Evolutionary conservation across 495 filamentous ascomycete genomes (phyloP), one percentile per base, ranked within the genome.

Genomic region (Aspergillus diversus): DNA sequence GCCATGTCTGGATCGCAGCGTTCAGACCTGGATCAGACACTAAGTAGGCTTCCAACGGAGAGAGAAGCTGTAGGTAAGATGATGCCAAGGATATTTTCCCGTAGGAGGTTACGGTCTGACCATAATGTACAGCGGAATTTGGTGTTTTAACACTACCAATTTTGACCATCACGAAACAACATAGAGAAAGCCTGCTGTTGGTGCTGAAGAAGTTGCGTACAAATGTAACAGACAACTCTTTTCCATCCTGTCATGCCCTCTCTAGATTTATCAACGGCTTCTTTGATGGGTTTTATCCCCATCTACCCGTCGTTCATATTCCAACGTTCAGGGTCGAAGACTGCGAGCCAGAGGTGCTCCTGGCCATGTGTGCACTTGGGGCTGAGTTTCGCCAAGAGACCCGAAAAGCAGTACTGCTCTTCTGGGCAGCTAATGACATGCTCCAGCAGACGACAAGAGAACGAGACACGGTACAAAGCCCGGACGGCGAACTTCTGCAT

Each of bases 281-380:
- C 39, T 68, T 70, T 16, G 65, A 66, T 55, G 62, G 63, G 2
- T 66, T 71, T 27, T 65, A 73, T 46, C 62, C 60, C 0, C 67
- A 71, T 62, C 35, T 76, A 8, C 69, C 72, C 3, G 58, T 76
- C 13, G 49, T 75, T 12, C 75, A 77, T 17, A 43, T 65, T 1
- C 64, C 72, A 11, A 71, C 75, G 6, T 75, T 75, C 47, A 61
- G 35, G 1, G 43, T 66, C 3, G 60, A 66, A 3, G 33, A 72
- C 5, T 65, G 42, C 48, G 60, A 66, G 3, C 50, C 64, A 7
- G 71, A 73, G 17, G 17, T 73, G 0, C 33, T 71, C 13, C 52
- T 74, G 12, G 68, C 66, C 17, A 71, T 75, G 66, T 64, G 63
- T 33, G 72, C 73, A 0, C 43, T 67, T 3, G 75, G 75, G 0